Base-by-base conservation (phyloP, 1,284 basidiomycete species). In the Boletus nobilissimus region DNA sequence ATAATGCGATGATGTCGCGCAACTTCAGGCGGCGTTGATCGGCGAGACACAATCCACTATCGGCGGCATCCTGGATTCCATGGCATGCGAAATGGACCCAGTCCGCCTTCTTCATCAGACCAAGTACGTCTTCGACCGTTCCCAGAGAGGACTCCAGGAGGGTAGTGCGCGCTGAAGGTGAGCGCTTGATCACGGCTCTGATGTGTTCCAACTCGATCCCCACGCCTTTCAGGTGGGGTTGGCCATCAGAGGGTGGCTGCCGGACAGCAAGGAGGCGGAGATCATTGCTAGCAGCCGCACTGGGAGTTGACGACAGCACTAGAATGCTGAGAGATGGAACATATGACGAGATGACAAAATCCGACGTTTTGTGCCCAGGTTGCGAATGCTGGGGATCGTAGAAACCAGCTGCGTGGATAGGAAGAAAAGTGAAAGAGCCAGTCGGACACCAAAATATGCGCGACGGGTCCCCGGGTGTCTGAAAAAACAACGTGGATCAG, bases 371-470 rank as follows among this genome's bases (percentile, higher is more conserved):
- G 32, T 69, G 51, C 3, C 70, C 77, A n/a, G 70, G 70, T 34
- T 63, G 39, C 32, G 62, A 48, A 64, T 38, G 32, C n/a, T 32
- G 36, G 22, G 24, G 18, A 26, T 38, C 51, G 26, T 78, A 78
- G n/a, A 62, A 36, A 36, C 73, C 78, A 9, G 78, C 78, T 26
- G 73, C 78, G 34, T 79, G 78, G 22, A 79, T 79, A 22, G 78
- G 78, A 63, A 79, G 72, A 39, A 77, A 79, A 3, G 70, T 24
- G n/a, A 79, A 71, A 32, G 74, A 68, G 5, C 78, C 78, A 2
- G 78, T 79, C 6, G 78, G 78, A 48, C 78, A 79, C 78, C 78
- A 79, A 43, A 74, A 80, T 36, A 79, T 39, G 26, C 78, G 78
- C 2, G 69, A 46, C 36, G 64, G n/a, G 3, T 76, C 26, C 43